Evolutionary conservation across 2,329 filamentous ascomycete genomes (phyloP).

Genomic region (Trichoderma pleuroti): DNA sequence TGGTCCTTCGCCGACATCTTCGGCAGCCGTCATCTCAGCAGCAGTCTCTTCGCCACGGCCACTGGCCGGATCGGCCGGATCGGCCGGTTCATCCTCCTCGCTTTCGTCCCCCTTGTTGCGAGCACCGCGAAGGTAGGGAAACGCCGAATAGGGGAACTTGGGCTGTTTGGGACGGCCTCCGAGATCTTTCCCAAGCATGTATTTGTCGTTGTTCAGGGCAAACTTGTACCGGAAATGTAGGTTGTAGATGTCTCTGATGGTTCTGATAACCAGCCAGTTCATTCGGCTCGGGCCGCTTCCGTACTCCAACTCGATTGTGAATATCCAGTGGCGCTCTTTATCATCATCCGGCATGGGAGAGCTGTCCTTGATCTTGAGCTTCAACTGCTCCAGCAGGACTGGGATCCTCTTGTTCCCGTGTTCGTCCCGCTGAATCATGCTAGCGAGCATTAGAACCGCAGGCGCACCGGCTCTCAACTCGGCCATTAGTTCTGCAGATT

Average conservation of each 20-base stretch:
- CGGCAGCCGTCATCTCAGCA: slow-evolving; percentile 55
- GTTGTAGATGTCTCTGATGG: slow-evolving; percentile 85
- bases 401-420: slow-evolving; percentile 93
- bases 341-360: slow-evolving; percentile 61
- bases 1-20: slow-evolving; percentile 53
- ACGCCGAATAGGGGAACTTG: slow-evolving; percentile 82
- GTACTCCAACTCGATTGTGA: slow-evolving; percentile 91
- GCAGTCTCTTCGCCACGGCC: slow-evolving; percentile 43
- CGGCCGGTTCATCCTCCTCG: slow-evolving; percentile 56
- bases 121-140: slow-evolving; percentile 82
- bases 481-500: slow-evolving; percentile 94
- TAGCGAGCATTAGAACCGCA: slow-evolving; percentile 88
- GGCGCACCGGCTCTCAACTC: slow-evolving; percentile 90
- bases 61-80: slow-evolving; percentile 41
- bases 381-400: slow-evolving; percentile 90
- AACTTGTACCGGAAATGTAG: slow-evolving; percentile 92
- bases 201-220: slow-evolving; percentile 77
- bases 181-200: slow-evolving; percentile 65
- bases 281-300: slow-evolving; percentile 92
- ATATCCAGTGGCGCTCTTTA: slow-evolving; percentile 72
- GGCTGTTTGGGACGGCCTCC: slow-evolving; percentile 76
- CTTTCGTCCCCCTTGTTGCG: slow-evolving; percentile 76
- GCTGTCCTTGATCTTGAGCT: slow-evolving; percentile 81
- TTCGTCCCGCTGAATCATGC: slow-evolving; percentile 97
- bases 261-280: slow-evolving; percentile 91